phyloP scores from a whole-genome alignment of 2,329 filamentous ascomycete genomes.

The Microsporum canis region DNA sequence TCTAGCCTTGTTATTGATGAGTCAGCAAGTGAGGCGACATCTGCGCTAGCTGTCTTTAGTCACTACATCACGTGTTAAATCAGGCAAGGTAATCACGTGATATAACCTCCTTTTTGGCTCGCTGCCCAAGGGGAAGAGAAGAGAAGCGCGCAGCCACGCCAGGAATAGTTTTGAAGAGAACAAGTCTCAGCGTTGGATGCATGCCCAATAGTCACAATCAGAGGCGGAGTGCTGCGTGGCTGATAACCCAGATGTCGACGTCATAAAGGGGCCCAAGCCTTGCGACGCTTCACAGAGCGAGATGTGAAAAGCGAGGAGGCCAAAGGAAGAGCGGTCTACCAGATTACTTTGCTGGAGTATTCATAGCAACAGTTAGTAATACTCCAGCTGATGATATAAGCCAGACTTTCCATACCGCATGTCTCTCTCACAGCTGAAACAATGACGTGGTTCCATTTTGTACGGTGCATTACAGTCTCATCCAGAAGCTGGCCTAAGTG shows the following conservation, averaged over 20 bases:
- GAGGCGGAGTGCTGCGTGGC: not conserved
- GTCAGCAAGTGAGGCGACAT: not conserved
- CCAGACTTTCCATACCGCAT: not conserved
- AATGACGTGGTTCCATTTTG: not conserved
- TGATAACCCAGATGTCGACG: not conserved
- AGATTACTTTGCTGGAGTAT: not conserved
- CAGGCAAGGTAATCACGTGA: not conserved
- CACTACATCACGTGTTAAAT: not conserved
- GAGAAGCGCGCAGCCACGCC: not conserved
- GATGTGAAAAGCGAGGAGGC: not conserved
- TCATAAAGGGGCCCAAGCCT: not conserved
- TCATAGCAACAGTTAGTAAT: not conserved
- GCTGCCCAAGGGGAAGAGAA: not conserved
- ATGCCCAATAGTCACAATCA: not conserved
- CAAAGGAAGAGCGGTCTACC: not conserved
- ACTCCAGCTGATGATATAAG: not conserved
- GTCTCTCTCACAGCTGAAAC: not conserved
- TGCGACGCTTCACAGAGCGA: not conserved
- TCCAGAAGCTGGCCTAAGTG: not conserved
- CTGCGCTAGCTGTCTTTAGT: not conserved
- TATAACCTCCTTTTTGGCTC: not conserved
- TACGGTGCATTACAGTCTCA: not conserved
- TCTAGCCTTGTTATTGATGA: not conserved
- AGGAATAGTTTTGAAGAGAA: not conserved
- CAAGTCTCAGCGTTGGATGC: not conserved